A percentile compares a stretch with the other conserved stretches of the same genome.
phyloP scores from a whole-genome alignment of 345 rosid species.

The Acer yangbiense region DNA sequence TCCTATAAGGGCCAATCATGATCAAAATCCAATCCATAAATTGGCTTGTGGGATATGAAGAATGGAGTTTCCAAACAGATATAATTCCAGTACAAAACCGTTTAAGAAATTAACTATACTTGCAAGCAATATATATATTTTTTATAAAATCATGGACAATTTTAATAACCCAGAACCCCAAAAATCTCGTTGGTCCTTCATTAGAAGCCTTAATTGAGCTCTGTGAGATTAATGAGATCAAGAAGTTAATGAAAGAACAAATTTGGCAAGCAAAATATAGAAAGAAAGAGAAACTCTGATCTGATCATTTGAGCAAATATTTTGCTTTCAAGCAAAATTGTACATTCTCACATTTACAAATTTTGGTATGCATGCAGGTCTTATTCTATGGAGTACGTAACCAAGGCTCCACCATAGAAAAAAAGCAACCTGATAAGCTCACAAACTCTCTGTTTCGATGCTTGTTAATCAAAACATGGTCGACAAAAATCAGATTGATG shows the following conservation, averaged over 20 bases:
- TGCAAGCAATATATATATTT: not conserved
- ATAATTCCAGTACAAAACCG: too few species aligned
- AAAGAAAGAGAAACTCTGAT: not conserved
- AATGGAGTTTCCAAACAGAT: not conserved
- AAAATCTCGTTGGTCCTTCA: too few species aligned
- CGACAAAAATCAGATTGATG: not conserved
- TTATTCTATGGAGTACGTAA: not conserved
- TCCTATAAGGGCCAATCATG: too few species aligned
- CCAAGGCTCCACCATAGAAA: not conserved
- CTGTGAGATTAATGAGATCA: not conserved
- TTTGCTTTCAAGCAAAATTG: not conserved
- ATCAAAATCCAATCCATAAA: too few species aligned
- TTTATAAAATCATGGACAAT: not conserved
- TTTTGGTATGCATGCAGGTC: not conserved
- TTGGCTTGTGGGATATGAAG: not conserved
- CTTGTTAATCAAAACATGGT: slow-evolving; percentile 1
- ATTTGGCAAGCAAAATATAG: not conserved
- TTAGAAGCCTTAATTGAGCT: not conserved
- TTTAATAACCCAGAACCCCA: not conserved
- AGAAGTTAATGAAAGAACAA: not conserved
- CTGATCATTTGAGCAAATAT: not conserved
- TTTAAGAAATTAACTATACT: not conserved
- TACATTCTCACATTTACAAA: not conserved
- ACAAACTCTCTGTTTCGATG: not conserved
- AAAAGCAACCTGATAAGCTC: not conserved